Evolutionary conservation across 345 rosid species (phyloP).

Genomic region (Populus simonii): DNA sequence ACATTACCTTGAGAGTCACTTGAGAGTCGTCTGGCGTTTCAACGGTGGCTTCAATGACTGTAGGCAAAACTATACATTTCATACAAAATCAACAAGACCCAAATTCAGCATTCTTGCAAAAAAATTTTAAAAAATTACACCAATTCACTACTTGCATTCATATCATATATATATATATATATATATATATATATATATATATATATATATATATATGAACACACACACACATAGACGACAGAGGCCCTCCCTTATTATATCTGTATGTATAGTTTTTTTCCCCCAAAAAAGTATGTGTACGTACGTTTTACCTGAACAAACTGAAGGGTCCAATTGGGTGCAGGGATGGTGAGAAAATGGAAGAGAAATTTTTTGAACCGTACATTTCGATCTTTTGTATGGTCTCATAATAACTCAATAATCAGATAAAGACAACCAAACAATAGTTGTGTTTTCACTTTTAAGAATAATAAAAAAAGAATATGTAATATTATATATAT

Average conservation of each 20-base stretch:
- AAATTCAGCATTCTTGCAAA: background rate
- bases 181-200: too few species aligned
- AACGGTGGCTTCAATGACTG: conserved; percentile 22
- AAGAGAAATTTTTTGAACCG: background rate
- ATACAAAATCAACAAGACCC: background rate
- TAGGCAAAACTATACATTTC: conserved; percentile 23
- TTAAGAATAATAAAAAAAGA: too few species aligned
- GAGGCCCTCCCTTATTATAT: too few species aligned
- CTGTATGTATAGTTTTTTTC: too few species aligned
- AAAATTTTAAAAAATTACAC: background rate
- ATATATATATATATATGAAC: too few species aligned
- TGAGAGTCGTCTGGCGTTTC: conserved; percentile 32
- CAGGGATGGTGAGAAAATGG: background rate
- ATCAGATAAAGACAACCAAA: background rate
- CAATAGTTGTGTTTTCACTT: too few species aligned
- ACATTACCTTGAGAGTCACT: conserved; percentile 24
- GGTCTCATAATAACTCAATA: background rate
- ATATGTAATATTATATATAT: too few species aligned
- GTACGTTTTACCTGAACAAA: background rate
- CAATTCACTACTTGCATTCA: background rate
- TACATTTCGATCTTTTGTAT: background rate
- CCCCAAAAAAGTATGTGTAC: background rate
- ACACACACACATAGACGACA: too few species aligned
- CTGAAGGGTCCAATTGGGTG: background rate
- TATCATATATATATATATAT: background rate